Evolutionary conservation across 2,329 filamentous ascomycete species (phyloP).

Genomic region (Lecanicillium sp.): DNA sequence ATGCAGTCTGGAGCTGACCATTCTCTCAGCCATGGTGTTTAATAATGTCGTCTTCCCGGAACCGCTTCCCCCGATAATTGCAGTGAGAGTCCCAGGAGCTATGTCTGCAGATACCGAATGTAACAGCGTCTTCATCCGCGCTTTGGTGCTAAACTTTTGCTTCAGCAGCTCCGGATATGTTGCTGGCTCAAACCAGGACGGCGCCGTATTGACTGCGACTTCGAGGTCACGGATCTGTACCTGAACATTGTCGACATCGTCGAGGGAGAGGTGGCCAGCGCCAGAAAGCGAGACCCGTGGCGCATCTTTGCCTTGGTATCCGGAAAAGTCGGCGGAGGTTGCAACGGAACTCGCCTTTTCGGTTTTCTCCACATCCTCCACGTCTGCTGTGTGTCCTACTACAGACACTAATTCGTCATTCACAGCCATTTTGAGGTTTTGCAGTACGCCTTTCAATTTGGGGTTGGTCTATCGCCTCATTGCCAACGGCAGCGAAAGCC

Average conservation of each 20-base stretch:
- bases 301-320: conserved; percentile 5
- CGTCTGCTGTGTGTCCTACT: background rate
- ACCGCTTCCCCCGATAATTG: conserved; percentile 67
- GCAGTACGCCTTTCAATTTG: background rate
- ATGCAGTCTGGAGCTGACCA: conserved; percentile 44
- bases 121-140: conserved; percentile 45
- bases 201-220: conserved; percentile 50
- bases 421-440: conserved; percentile 1
- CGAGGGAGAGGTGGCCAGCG: conserved; percentile 31
- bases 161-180: conserved; percentile 35
- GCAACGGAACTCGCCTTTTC: conserved; percentile 15
- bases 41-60: conserved; percentile 66
- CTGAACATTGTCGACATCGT: conserved; percentile 47
- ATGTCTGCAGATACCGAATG: conserved; percentile 56
- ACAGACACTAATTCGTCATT: background rate
- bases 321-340: conserved; percentile 11
- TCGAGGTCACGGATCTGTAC: conserved; percentile 45
- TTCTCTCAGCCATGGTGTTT: conserved; percentile 62
- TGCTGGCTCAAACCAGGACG: conserved; percentile 39
- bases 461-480: too few species aligned
- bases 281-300: conserved; percentile 21
- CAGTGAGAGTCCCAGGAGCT: conserved; percentile 58
- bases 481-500: too few species aligned
- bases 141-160: conserved; percentile 25
- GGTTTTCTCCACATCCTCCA: conserved; percentile 11